Evolutionary conservation across 768 basidiomycete species (phyloP).

Genomic region (Megacollybia marginata): DNA sequence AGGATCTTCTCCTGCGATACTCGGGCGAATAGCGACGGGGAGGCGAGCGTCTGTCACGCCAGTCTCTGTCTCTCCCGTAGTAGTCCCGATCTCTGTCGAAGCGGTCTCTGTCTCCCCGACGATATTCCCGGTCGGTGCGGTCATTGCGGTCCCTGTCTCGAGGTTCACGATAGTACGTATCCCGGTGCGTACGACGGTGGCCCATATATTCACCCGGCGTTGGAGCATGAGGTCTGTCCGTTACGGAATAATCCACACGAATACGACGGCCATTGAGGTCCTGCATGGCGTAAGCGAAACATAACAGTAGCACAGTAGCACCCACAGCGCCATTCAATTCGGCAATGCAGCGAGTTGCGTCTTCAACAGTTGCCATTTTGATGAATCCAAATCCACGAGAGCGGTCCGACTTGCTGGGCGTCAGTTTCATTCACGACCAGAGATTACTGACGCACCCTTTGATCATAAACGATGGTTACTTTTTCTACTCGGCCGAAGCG

Average conservation of each 20-base stretch:
- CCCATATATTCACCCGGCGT: slow-evolving; percentile 99
- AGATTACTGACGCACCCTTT: slow-evolving; percentile 62
- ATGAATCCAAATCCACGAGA: slow-evolving; percentile 99
- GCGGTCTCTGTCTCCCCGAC: slow-evolving; percentile 36
- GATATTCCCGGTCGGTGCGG: slow-evolving; percentile 29
- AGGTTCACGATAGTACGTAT: slow-evolving; percentile 27
- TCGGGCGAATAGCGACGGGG: slow-evolving; percentile 68
- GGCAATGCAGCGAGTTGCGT: slow-evolving; percentile 80
- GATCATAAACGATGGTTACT: slow-evolving; percentile 95
- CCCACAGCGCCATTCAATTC: slow-evolving; percentile 89
- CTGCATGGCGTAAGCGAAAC: slow-evolving; percentile 25
- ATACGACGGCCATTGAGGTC: slow-evolving; percentile 94
- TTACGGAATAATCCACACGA: slow-evolving; percentile 95
- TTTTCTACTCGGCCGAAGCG: slow-evolving; percentile 89
- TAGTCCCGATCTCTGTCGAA: slow-evolving; percentile 52
- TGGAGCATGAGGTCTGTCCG: slow-evolving; percentile 87
- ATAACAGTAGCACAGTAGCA: slow-evolving; percentile 8
- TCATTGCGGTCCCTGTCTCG: slow-evolving; percentile 26
- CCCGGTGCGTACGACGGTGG: slow-evolving; percentile 51
- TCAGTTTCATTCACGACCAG: slow-evolving; percentile 3
- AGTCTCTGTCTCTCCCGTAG: slow-evolving; percentile 70
- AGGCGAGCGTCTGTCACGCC: slow-evolving; percentile 72
- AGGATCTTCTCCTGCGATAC: slow-evolving; percentile 67
- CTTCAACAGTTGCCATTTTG: slow-evolving; percentile 84
- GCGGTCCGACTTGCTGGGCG: slow-evolving; percentile 65